Base-by-base conservation (phyloP, 1,139 yeast genomes). In the Blastobotrys malaysiensis region DNA sequence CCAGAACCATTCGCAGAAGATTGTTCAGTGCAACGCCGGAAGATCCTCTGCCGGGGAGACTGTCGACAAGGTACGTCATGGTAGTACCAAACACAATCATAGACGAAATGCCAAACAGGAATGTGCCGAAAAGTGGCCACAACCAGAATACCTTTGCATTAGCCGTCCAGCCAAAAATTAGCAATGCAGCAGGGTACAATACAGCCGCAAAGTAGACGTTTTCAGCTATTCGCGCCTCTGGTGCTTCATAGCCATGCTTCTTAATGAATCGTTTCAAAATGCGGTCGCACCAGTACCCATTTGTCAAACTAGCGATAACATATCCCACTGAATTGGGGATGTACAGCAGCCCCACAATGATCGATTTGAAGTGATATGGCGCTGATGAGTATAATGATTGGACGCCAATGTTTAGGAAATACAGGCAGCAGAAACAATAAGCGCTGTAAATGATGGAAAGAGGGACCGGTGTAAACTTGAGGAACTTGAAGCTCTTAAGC, bases 1-100 rank as follows among this genome's bases (percentile, higher is more conserved):
- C 96, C 59, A 87, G 73, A 0, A 82, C 73, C 75, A 83, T 87
- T 63, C 96, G 76, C 44, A 85, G 74, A 57, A 89, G 76, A 64
- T 88, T 89, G 64, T 87, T 88, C 55, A 89, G 69, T 0, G 96
- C 96, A 46, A 88, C 88, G 1, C 95, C 96, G 0, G 95, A 86
- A 4, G 96, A 91, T 44, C 96, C 96, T 63, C 85, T 78, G 0
- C 96, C 96, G 0, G 96, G 96, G 51, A 89, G 75, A 0, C 90
- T 82, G 67, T 89, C 96, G 1, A 89, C 91, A 56, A 89, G 72
- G 66, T 88, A 89, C 0, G 96, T 88, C 3, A 86, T 81, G 0
- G 90, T 84, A 7, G 88, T 82, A 1, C 95, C 95, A 60, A 88
- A 87, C 6, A 87, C 82, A 70, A 88, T 80, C 95, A 88, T 87